These are phyloP conservation scores for Eragrostis tef DNA, from an alignment of 202 grass and related monocot genomes.

Conservation along the genomic window DNA sequence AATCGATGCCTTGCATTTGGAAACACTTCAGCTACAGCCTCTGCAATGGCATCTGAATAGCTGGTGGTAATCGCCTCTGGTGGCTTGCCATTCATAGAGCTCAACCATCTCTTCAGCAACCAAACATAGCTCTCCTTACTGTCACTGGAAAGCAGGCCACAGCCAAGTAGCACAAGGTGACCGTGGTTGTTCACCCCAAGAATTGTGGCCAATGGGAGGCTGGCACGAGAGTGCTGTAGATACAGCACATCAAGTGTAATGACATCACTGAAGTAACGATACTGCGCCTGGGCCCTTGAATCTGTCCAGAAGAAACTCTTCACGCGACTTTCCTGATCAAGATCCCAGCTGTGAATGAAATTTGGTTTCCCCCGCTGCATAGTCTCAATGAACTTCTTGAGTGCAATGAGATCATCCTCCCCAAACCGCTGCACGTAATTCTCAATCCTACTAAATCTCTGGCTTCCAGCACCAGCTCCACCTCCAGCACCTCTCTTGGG, in stretches of 20 bases:
- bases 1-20: slow-evolving; percentile 71
- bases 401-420: slow-evolving; percentile 65
- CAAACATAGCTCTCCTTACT: slow-evolving; percentile 71
- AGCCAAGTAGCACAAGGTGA: slow-evolving; percentile 78
- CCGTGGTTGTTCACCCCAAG: slow-evolving; percentile 91
- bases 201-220: slow-evolving; percentile 57
- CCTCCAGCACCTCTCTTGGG: slow-evolving; percentile 54
- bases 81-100: slow-evolving; percentile 66
- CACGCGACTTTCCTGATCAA: slow-evolving; percentile 67
- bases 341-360: slow-evolving; percentile 81
- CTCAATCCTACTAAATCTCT: slow-evolving; percentile 45
- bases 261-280: slow-evolving; percentile 70
- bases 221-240: slow-evolving; percentile 50
- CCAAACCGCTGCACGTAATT: slow-evolving; percentile 53
- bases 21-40: slow-evolving; percentile 71
- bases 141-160: slow-evolving; percentile 72
- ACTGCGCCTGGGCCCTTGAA: slow-evolving; percentile 68
- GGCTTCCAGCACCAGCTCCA: slow-evolving; percentile 46
- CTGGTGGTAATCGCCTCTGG: slow-evolving; percentile 74
- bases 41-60: slow-evolving; percentile 61
- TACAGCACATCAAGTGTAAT: slow-evolving; percentile 68
- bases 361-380: slow-evolving; percentile 78
- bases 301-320: slow-evolving; percentile 89
- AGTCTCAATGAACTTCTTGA: slow-evolving; percentile 69
- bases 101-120: slow-evolving; percentile 79